Conservation (phyloP, 2,329 filamentous ascomycete species). For the Emmonsia crescens region DNA sequence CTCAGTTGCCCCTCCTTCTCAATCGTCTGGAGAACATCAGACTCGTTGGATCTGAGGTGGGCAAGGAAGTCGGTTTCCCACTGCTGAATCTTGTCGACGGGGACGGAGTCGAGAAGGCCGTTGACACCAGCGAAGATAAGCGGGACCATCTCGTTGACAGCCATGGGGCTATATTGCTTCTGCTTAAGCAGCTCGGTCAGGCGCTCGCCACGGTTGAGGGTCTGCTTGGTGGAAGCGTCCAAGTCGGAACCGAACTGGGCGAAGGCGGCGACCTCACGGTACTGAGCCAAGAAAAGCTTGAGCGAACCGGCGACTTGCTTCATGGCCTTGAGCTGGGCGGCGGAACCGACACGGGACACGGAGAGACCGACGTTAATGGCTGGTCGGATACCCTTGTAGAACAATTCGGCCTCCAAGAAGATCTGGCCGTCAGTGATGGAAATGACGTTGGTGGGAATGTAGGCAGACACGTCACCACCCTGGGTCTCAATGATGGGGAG, state of each 20-base stretch:
- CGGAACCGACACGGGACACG: constrained; percentile 98
- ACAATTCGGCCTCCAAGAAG: constrained; percentile 97
- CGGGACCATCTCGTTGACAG: constrained; percentile 99
- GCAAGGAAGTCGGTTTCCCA: constrained; percentile 94
- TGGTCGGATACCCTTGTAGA: constrained; percentile 99
- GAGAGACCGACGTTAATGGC: constrained; percentile 99
- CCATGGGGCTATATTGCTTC: constrained; percentile 99
- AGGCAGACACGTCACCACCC: constrained; percentile 99
- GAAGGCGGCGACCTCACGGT: constrained; percentile 99
- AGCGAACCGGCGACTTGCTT: constrained; percentile 99
- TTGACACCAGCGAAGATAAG: constrained; percentile 99
- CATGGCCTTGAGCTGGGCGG: constrained; percentile 99
- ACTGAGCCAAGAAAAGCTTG: constrained; percentile 99
- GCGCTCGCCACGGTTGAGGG: constrained; percentile 94
- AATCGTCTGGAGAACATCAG: constrained; percentile 71
- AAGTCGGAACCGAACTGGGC: constrained; percentile 99
- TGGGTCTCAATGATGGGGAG: constrained; percentile 98
- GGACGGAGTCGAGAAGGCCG: constrained; percentile 79
- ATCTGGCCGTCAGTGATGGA: constrained; percentile 99
- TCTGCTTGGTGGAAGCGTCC: constrained; percentile 98
- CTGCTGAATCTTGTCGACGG: constrained; percentile 78
- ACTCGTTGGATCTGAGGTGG: constrained; percentile 85
- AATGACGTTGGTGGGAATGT: constrained; percentile 99
- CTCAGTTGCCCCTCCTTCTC: constrained; percentile 92
- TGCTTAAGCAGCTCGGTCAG: constrained; percentile 98